A percentile compares a stretch with the other conserved stretches of the same genome.
Conservation (phyloP, 306 rosid species). For the Dryas alaskensis region DNA sequence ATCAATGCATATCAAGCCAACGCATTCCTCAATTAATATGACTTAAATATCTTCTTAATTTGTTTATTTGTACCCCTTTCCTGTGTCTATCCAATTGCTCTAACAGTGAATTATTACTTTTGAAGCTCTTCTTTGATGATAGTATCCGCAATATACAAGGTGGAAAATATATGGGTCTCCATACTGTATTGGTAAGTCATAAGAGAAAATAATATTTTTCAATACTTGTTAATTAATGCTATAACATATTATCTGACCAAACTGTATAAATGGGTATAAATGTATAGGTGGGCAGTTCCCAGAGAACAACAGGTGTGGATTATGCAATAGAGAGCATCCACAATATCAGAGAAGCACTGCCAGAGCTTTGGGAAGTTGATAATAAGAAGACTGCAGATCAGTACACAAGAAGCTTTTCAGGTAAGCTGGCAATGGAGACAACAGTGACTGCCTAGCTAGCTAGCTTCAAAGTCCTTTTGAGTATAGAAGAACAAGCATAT, state of each 20-base stretch:
- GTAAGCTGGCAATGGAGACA: background rate
- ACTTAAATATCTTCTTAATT: too few species aligned
- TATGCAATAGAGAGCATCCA: constrained; percentile 28
- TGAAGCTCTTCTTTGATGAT: constrained; percentile 24
- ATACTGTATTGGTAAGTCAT: constrained; percentile 22
- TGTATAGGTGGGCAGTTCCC: constrained; percentile 13
- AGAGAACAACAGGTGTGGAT: constrained; percentile 8
- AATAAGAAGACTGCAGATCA: background rate
- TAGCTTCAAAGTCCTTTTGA: background rate
- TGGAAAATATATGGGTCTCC: constrained; percentile 20
- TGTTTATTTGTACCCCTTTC: too few species aligned
- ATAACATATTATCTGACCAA: background rate
- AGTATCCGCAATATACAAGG: constrained; percentile 18
- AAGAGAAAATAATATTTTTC: background rate
- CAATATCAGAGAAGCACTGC: constrained; percentile 20
- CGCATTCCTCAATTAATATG: too few species aligned
- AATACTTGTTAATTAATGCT: background rate
- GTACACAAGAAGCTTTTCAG: background rate
- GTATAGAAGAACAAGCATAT: too few species aligned
- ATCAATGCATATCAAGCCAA: too few species aligned
- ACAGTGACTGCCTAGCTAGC: constrained; percentile 2
- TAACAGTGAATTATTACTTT: background rate
- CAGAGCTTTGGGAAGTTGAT: constrained; percentile 7
- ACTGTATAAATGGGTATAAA: background rate
- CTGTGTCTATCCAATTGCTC: too few species aligned